These are phyloP conservation scores for Trametes sanguinea DNA, from an alignment of 768 basidiomycete species.

Conservation along the genomic window DNA sequence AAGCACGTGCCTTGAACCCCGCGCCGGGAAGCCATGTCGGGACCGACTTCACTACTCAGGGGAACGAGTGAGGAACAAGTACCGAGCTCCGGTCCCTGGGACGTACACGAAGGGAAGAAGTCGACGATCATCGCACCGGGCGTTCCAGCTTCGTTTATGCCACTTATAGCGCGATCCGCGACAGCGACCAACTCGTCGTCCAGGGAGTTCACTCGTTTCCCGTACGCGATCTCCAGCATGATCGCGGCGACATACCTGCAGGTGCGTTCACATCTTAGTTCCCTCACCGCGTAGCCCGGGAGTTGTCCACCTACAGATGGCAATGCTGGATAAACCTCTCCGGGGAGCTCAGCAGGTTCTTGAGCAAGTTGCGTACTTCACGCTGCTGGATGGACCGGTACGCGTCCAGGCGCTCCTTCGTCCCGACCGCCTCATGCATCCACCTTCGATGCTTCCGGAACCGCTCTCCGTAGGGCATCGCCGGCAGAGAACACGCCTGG, in stretches of 20 bases:
- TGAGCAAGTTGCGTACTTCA: constrained; percentile 14
- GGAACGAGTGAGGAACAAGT: too few species aligned
- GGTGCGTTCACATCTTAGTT: not conserved
- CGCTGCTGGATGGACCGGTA: constrained; percentile 14
- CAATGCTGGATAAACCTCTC: constrained; percentile 5
- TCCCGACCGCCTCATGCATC: constrained; percentile 18
- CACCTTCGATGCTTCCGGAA: constrained; percentile 22
- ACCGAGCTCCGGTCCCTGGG: too few species aligned
- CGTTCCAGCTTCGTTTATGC: constrained; percentile 18
- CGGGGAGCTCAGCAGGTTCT: constrained; percentile 14
- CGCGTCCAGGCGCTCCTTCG: not conserved
- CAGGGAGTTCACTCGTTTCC: constrained; percentile 28
- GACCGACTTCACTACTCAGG: constrained; percentile 21
- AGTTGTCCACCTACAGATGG: not conserved
- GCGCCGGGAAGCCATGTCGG: constrained; percentile 40
- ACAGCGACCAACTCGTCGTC: constrained; percentile 31
- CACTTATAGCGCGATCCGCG: constrained; percentile 20
- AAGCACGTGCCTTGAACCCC: constrained; percentile 30
- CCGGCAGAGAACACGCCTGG: constrained; percentile 3
- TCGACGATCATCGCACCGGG: constrained; percentile 29
- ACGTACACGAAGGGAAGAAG: constrained; percentile 20
- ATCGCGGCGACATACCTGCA: not conserved
- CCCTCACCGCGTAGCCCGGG: not conserved
- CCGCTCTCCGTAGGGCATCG: constrained; percentile 14
- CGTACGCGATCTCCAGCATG: constrained; percentile 35